Evolutionary conservation across 805 yeast species (phyloP), one percentile per base, ranked within the genome.

Genomic region (Huiozyma naganishii): DNA sequence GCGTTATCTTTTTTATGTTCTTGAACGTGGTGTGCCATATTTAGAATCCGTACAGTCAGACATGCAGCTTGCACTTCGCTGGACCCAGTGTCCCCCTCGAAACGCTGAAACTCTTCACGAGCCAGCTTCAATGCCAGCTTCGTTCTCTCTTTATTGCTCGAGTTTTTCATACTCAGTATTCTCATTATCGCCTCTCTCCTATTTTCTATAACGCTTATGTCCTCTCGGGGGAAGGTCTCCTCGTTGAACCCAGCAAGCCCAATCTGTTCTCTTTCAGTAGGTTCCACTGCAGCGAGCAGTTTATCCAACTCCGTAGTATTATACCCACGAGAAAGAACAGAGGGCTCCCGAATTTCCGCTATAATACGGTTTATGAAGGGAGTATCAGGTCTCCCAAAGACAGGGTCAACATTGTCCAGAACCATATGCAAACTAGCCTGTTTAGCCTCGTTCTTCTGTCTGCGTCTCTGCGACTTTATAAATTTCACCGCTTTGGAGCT

Each of bases 61-160:
- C 85, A 74, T 2, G 97, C 97, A 2, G 97, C 96, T 65, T 89
- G 97, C 27, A 89, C 96, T 66, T 90, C 97, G 43, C 95, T 79
- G 1, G 95, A 85, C 3, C 95, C 97, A 1, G 96, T 85, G 61
- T 92, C 97, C 43, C 95, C 95, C 39, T 80, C 87, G 50, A 74
- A 72, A 55, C 95, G 73, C 53, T 77, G 79, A 63, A 90, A 89
- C 66, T 90, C 97, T 52, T 74, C 66, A 41, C 77, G 71, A 1
- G 97, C 96, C 39, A 82, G 61, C 39, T 66, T 65, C 2, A 77
- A 68, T 29, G 86, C 83, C 51, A 76, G 60, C 50, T 76, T 75
- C 54, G 72, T 68, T 45, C 70, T 69, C 49, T 84, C 88, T 13
- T 64, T 59, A 41, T 72, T 72, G 51, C 72, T 71, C 27, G 92